These are phyloP conservation scores for Stipa capillata DNA, from an alignment of 176 grass and related monocot genomes.

Conservation along the genomic window DNA sequence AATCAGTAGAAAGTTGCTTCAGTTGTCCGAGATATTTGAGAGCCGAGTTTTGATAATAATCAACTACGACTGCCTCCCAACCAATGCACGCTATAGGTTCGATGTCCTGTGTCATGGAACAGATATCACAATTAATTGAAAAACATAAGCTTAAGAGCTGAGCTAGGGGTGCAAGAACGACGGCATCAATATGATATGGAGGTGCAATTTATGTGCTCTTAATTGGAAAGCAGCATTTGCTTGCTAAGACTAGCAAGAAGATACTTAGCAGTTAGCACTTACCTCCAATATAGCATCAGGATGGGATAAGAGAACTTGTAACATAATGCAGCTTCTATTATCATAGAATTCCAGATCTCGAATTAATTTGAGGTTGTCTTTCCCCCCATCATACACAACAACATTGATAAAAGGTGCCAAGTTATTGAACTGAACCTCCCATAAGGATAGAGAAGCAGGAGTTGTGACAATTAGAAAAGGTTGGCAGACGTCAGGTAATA, in stretches of 20 bases:
- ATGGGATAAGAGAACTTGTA: conserved; percentile 76
- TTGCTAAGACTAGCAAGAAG: background rate
- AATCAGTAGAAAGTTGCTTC: conserved; percentile 52
- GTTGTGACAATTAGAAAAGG: conserved; percentile 70
- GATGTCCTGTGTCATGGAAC: conserved; percentile 49
- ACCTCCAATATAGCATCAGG: conserved; percentile 70
- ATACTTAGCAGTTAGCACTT: conserved; percentile 5
- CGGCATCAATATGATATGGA: background rate
- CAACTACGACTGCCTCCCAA: conserved; percentile 81
- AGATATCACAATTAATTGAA: conserved; percentile 2
- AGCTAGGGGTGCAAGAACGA: background rate
- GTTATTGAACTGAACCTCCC: conserved; percentile 60
- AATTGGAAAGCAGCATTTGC: background rate
- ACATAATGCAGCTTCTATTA: conserved; percentile 38
- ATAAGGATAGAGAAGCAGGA: conserved; percentile 41
- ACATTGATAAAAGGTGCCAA: conserved; percentile 66
- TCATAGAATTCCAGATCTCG: conserved; percentile 48
- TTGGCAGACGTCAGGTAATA: conserved; percentile 37
- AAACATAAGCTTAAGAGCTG: background rate
- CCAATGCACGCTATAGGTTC: conserved; percentile 39
- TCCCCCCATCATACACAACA: conserved; percentile 58
- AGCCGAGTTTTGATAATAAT: conserved; percentile 52
- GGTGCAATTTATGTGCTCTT: background rate
- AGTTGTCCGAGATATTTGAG: conserved; percentile 49
- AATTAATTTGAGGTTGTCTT: conserved; percentile 48